Evolutionary conservation across 441 rosid genomes (phyloP).

Genomic region (Arabidopsis hybrid): DNA sequence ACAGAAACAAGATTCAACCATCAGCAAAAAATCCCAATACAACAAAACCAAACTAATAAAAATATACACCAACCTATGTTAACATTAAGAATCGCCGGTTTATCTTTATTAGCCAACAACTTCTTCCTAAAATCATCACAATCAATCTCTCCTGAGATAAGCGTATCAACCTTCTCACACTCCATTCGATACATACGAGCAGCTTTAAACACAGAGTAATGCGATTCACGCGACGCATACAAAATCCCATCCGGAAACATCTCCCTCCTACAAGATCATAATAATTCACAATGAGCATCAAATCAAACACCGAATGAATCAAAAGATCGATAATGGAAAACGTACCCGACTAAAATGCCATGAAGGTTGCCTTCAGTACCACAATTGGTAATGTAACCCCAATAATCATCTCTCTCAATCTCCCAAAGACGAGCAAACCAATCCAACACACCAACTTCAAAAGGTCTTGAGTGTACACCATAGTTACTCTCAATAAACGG

Average conservation of each 20-base stretch:
- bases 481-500: constrained; percentile 97
- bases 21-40: constrained; percentile 13
- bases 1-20: constrained; percentile 28
- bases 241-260: constrained; percentile 85
- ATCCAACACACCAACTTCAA: constrained; percentile 94
- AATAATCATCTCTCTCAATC: constrained; percentile 82
- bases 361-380: constrained; percentile 99
- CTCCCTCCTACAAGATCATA: constrained; percentile 64
- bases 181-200: constrained; percentile 96
- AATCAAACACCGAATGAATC: background rate
- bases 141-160: constrained; percentile 87
- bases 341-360: constrained; percentile 83
- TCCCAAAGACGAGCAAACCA: constrained; percentile 99
- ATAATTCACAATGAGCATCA: constrained; percentile 7
- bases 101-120: constrained; percentile 76
- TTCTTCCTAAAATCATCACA: constrained; percentile 68
- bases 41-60: background rate
- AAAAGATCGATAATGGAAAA: background rate
- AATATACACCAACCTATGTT: constrained; percentile 64
- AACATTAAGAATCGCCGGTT: constrained; percentile 86
- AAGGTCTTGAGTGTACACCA: constrained; percentile 95
- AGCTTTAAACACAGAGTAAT: constrained; percentile 92
- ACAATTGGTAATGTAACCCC: constrained; percentile 97
- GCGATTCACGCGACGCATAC: constrained; percentile 84
- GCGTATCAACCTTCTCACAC: constrained; percentile 74